Evolutionary conservation across 1,284 basidiomycete species (phyloP).

Genomic region (Fomitopsis palustris): DNA sequence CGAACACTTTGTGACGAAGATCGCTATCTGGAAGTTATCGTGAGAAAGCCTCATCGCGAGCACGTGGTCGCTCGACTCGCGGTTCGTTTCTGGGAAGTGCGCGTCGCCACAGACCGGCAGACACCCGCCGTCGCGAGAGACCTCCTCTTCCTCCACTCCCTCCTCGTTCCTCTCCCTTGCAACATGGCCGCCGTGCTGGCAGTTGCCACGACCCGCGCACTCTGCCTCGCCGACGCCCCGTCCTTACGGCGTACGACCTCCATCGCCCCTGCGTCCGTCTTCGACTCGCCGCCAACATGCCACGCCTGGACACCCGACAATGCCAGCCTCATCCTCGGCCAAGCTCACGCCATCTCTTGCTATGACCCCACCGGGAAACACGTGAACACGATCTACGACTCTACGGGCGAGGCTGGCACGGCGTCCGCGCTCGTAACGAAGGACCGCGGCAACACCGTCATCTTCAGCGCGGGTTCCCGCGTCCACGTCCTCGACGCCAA

Average conservation of each 20-base stretch:
- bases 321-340: constrained; percentile 48
- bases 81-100: neutral
- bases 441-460: constrained; percentile 40
- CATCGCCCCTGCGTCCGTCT: constrained; percentile 35
- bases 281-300: constrained; percentile 38
- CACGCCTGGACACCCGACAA: constrained; percentile 56
- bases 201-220: constrained; percentile 15
- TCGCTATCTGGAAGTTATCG: too few relatives aligned
- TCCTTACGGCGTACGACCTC: constrained; percentile 39
- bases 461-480: constrained; percentile 45
- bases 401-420: constrained; percentile 11
- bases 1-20: too few relatives aligned
- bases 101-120: neutral
- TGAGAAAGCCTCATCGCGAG: constrained; percentile 10
- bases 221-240: constrained; percentile 40
- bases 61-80: constrained; percentile 11
- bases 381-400: constrained; percentile 38
- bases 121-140: neutral
- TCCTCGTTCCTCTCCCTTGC: too few relatives aligned
- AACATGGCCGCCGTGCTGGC: constrained; percentile 20
- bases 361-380: constrained; percentile 48
- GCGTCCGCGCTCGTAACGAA: constrained; percentile 43
- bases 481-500: constrained; percentile 62
- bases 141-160: neutral
- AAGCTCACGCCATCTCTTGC: constrained; percentile 40